Base-by-base conservation (phyloP, 2,329 filamentous ascomycete genomes). In the Tolypocladium endophyticum region DNA sequence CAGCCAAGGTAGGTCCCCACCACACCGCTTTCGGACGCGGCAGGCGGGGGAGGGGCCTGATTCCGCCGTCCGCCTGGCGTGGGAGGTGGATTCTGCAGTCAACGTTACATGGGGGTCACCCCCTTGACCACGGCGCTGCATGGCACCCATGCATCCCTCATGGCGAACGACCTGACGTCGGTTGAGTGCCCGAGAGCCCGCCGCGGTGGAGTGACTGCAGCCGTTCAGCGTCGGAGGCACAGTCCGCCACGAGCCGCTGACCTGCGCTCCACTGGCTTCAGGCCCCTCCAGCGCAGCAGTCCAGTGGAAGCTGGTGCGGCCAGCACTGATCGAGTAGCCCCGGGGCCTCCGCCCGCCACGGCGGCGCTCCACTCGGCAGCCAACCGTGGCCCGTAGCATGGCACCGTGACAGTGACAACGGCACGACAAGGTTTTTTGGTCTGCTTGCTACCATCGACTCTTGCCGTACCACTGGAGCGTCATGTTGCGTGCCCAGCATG, bases 31-130 rank as follows among this genome's bases (percentile, higher is more conserved):
- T 16, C 47, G 18, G 47, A 33, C 30, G 25, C 45, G 45, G 45
- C 45, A 30, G 25, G 45, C 47, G 47, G 47, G 47, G 47, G 28
- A 33, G 47, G 47, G 47, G 47, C 47, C 25, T 20, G 28, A 16
- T 16, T 28, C 16, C 23, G 23, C 14, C 23, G 12, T 8, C 9
- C 8, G 41, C n/a, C 9, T 47, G 43, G 25, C 43, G 9, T 50
- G 25, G 14, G 45, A 50, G 45, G 45, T 50, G 47, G 47, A 12
- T 33, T 20, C 47, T 11, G 28, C 47, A 53, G 60, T 63, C 60
- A 63, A 63, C 62, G 62, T 63, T 63, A 61, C 62, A 63, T 62
- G 59, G 28, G 39, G 43, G 38, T 30, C 23, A 54, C 20, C 25
- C 25, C 50, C 12, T 33, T 23, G 30, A n/a, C 30, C 30, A 33